Evolutionary conservation across 2,329 filamentous ascomycete genomes (phyloP).

Genomic region (Fusarium palustre): DNA sequence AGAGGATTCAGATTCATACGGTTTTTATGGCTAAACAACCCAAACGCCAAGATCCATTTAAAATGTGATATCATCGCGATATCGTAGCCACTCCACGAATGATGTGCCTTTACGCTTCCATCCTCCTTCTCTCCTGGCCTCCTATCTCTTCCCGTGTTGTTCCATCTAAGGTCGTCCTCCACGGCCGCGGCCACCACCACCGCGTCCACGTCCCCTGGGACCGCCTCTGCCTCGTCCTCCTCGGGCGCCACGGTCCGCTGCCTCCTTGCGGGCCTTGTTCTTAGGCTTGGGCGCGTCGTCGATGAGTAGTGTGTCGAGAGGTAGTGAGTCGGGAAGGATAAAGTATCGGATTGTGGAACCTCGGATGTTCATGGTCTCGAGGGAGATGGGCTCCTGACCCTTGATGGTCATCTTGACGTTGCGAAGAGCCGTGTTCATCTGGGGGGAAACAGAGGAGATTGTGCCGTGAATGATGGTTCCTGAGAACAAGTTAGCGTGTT

Average conservation of each 20-base stretch:
- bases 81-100: slow-evolving; percentile 32
- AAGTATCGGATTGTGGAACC: slow-evolving; percentile 96
- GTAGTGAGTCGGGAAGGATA: slow-evolving; percentile 94
- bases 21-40: slow-evolving; percentile 51
- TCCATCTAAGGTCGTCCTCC: slow-evolving; percentile 47
- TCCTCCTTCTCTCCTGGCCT: slow-evolving; percentile 10
- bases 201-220: slow-evolving; percentile 66
- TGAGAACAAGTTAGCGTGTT: slow-evolving; percentile 52
- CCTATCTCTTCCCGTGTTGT: background rate
- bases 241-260: slow-evolving; percentile 68
- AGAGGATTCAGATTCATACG: slow-evolving; percentile 41
- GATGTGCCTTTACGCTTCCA: slow-evolving; percentile 30
- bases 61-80: slow-evolving; percentile 45
- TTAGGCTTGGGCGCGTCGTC: slow-evolving; percentile 98
- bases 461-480: slow-evolving; percentile 97
- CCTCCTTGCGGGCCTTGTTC: slow-evolving; percentile 99
- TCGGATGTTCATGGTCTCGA: slow-evolving; percentile 97
- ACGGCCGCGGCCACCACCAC: slow-evolving; percentile 57
- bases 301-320: slow-evolving; percentile 93
- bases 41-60: slow-evolving; percentile 53
- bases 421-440: slow-evolving; percentile 98
- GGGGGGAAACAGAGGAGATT: slow-evolving; percentile 94
- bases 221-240: slow-evolving; percentile 64
- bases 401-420: slow-evolving; percentile 96
- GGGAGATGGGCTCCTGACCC: slow-evolving; percentile 85